Evolutionary conservation across 2,329 filamentous ascomycete genomes (phyloP), one percentile per base, ranked within the genome.

Genomic region (Delphinella strobiligena): DNA sequence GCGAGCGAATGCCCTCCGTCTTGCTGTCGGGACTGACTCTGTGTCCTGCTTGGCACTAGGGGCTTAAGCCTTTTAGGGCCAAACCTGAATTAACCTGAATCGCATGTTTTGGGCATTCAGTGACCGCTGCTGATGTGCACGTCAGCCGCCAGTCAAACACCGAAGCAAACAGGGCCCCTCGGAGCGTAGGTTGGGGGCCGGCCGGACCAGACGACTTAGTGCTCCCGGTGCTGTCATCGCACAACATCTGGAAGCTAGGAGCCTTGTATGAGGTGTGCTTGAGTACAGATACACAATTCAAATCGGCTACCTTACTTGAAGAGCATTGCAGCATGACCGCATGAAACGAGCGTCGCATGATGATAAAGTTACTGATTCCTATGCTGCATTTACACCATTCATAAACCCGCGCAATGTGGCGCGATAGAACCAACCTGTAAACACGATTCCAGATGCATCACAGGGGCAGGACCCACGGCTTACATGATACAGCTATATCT

Each of bases 371-470:
- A 27, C 12, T 27, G 12, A 27, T 27, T 12, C 12, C 7, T 27
- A 12, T 27, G 22, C 22, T 27, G 22, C 22, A 27, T 27, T 7
- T 12, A 27, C 7, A 10, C 19, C 19, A 18, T 17, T 27, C 24
- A 18, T 36, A 34, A 35, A 8, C 32, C 31, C 29, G 38, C 42
- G 40, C 34, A 35, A 47, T 49, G 45, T 98, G 88, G 88, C 86
- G 91, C 71, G 91, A 98, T 74, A 82, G 91, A 66, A 98, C 91
- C 53, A 98, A 96, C 61, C 82, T 98, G 87, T 95, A 78, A 53
- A 15, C 15, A 62, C 49, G 41, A 27, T 27, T 36, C 31, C 32
- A 14, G 41, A 9, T 18, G 19, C 37, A 37, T 18, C 11, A 36
- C 39, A 32, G 40, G 44, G 37, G 46, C 38, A 32, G 36, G 18